Conservation (phyloP, 495 filamentous ascomycete genomes). For the Trichocladium uniseriatum region DNA sequence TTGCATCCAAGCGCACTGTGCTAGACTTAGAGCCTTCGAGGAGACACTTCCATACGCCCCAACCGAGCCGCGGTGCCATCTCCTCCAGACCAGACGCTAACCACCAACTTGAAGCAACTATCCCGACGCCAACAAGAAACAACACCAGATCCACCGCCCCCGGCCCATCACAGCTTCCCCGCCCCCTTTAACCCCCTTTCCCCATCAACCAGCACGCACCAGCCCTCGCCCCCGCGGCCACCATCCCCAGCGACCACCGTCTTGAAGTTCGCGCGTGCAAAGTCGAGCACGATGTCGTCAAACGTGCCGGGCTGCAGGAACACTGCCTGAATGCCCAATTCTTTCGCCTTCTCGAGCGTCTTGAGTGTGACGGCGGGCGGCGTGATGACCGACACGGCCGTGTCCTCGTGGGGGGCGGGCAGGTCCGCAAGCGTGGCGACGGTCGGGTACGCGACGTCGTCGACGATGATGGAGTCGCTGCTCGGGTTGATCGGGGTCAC, state of each 20-base stretch:
- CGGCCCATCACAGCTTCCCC: constrained; percentile 28
- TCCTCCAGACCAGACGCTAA: too few relatives aligned
- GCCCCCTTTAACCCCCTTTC: constrained; percentile 58
- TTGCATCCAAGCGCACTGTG: too few relatives aligned
- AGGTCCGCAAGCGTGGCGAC: constrained; percentile 56
- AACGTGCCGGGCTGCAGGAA: constrained; percentile 92
- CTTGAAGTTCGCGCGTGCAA: constrained; percentile 53
- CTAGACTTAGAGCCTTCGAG: too few relatives aligned
- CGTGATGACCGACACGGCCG: constrained; percentile 79
- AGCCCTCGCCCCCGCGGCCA: constrained; percentile 62
- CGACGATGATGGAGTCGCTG: constrained; percentile 45
- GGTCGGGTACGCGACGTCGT: constrained; percentile 48
- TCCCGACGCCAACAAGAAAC: background rate
- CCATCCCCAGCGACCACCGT: constrained; percentile 62
- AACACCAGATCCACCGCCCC: background rate
- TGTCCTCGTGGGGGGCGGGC: constrained; percentile 51
- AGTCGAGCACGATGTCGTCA: constrained; percentile 60
- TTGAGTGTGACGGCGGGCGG: constrained; percentile 62
- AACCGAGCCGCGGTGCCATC: too few relatives aligned
- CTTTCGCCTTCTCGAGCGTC: constrained; percentile 69
- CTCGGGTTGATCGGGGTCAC: constrained; percentile 78
- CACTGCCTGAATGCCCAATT: constrained; percentile 66
- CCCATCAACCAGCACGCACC: constrained; percentile 89
- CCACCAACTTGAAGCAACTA: too few relatives aligned
- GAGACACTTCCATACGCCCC: too few relatives aligned